Evolutionary conservation across 306 rosid species (phyloP), one percentile per base, ranked within the genome.

Genomic region (Ormosia emarginata): DNA sequence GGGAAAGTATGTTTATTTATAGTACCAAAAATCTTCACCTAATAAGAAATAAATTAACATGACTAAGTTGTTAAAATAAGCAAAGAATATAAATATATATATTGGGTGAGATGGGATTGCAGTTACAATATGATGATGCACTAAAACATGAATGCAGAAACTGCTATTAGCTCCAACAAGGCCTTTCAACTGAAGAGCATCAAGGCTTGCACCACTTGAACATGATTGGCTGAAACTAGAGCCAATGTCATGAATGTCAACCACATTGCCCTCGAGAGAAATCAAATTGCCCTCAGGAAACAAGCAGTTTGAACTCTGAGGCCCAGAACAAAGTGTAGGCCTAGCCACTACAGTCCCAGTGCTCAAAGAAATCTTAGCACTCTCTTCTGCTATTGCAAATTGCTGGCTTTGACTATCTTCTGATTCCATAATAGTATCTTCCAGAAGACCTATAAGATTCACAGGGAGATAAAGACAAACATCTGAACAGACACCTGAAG

Each of bases 211-310:
- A 67, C 78, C 71, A 77, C 72, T 81, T 49, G 79, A 58, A 82
- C 87, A 75, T 52, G 90, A 81, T 82, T 79, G 67, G 44, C 78
- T 77, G 75, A 68, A 75, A 77, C 81, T 81, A 55, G 82, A 87
- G 75, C 69, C 79, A 67, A 80, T 36, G 74, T 77, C 78, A 67
- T 91, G 94, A 83, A 86, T 75, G 24, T 84, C 85, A 80, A 93
- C 79, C 69, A 95, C 91, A 43, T 83, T 82, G 52, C 97, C 99
- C 67, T 75, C 73, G 4, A 89, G 65, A 71, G 95, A 86, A 34
- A 81, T 77, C 79, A 95, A 79, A 67, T 95, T 87, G 32, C 98
- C 98, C 82, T 86, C 91, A 5, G 98, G 97, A 88, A 89, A 88
- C 84, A 89, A 62, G 82, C 82, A 55, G 77, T 78, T 85, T 56